Conservation (phyloP, 1,284 basidiomycete genomes). For the Heliocybe sulcata region DNA sequence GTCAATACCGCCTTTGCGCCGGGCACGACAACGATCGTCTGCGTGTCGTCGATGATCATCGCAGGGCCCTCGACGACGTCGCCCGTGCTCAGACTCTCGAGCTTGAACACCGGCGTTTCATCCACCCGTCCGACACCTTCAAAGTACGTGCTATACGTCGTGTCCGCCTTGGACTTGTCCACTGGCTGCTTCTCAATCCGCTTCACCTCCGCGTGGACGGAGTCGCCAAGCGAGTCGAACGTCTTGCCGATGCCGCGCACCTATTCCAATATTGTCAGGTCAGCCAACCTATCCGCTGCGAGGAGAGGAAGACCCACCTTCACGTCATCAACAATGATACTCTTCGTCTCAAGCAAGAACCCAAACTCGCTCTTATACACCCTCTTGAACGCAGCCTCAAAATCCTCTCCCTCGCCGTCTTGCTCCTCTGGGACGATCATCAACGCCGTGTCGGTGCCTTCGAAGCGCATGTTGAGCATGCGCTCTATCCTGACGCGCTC, state of each 20-base stretch:
- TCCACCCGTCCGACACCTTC: conserved; percentile 65
- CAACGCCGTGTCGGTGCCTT: conserved; percentile 86
- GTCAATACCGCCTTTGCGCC: conserved; percentile 59
- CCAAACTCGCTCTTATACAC: conserved; percentile 86
- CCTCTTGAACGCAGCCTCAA: conserved; percentile 71
- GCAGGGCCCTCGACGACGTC: conserved; percentile 76
- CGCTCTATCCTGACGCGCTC: conserved; percentile 69
- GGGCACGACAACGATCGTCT: conserved; percentile 82
- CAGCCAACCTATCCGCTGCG: too few relatives aligned
- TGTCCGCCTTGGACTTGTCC: conserved; percentile 36
- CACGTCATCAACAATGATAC: conserved; percentile 86
- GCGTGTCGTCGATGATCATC: conserved; percentile 88
- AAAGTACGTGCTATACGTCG: conserved; percentile 70
- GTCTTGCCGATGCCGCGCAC: conserved; percentile 85
- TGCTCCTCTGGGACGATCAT: conserved; percentile 68
- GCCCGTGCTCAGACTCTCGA: conserved; percentile 63
- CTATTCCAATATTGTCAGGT: conserved; percentile 20
- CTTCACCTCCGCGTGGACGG: conserved; percentile 70
- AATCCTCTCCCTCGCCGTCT: conserved; percentile 65
- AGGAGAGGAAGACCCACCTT: conserved; percentile 44
- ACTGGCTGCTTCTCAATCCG: conserved; percentile 37
- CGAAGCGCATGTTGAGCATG: conserved; percentile 89
- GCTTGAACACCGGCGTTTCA: conserved; percentile 74
- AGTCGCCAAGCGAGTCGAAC: conserved; percentile 76
- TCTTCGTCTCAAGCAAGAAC: conserved; percentile 78